A percentile compares a stretch with the other conserved stretches of the same genome.
These are phyloP conservation scores for Neurospora intermedia DNA, from an alignment of 495 filamentous ascomycete genomes.

Conservation along the genomic window DNA sequence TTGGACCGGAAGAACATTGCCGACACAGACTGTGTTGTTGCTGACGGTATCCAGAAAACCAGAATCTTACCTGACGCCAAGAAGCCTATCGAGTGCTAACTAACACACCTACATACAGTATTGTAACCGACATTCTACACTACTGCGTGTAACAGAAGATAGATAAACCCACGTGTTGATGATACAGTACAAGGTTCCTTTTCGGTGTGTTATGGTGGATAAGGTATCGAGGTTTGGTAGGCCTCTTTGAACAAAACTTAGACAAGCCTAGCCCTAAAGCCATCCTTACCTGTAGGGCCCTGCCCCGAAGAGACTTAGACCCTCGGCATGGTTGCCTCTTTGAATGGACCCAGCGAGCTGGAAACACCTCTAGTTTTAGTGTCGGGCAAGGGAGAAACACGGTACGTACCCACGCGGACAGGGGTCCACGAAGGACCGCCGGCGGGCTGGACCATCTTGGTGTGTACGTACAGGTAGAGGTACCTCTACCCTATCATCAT, in stretches of 20 bases:
- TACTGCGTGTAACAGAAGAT: neutral
- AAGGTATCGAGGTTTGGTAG: neutral
- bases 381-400: neutral
- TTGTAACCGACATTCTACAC: neutral
- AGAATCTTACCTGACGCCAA: neutral
- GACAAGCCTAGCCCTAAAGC: neutral
- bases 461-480: neutral
- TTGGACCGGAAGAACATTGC: neutral
- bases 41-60: neutral
- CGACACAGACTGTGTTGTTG: neutral
- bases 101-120: neutral
- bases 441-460: no score
- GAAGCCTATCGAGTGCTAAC: neutral
- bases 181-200: neutral
- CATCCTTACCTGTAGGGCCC: neutral
- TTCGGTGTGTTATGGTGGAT: neutral
- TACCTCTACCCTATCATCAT: neutral
- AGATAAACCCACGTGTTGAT: neutral
- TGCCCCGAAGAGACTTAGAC: neutral
- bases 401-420: neutral
- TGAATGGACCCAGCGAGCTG: neutral
- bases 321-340: neutral
- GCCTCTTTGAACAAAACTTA: neutral
- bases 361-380: neutral
- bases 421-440: neutral